Percentiles rank a stretch among this genome's conserved stretches.
Conservation (phyloP, 2,329 filamentous ascomycete genomes). For the Aspergillus chevalieri region DNA sequence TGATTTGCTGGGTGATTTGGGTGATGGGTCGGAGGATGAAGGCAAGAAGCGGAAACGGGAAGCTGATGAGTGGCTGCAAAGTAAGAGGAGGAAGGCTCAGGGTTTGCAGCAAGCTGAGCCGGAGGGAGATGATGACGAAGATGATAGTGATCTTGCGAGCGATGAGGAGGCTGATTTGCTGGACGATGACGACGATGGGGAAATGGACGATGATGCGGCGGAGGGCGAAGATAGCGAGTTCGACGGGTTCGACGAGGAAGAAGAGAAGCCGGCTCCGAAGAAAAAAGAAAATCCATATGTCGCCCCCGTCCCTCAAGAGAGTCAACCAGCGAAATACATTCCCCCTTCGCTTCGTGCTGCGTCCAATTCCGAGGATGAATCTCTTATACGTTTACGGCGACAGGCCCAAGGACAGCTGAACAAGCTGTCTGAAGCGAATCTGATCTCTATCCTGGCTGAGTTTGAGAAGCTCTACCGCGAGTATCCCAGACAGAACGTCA, state of each 20-base stretch:
- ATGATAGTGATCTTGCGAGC: slow-evolving; percentile 23
- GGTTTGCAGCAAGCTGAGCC: slow-evolving; percentile 18
- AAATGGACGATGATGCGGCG: slow-evolving; percentile 27
- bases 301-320: slow-evolving; percentile 54
- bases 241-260: slow-evolving; percentile 34
- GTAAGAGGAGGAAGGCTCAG: slow-evolving; percentile 51
- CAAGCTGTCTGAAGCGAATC: slow-evolving; percentile 82
- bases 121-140: slow-evolving; percentile 23
- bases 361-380: slow-evolving; percentile 59
- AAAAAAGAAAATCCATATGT: slow-evolving; percentile 81
- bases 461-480: slow-evolving; percentile 77
- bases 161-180: slow-evolving; percentile 27
- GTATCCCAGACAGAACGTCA: slow-evolving; percentile 82
- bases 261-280: slow-evolving; percentile 36
- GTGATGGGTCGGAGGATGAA: slow-evolving; percentile 47
- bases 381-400: slow-evolving; percentile 62
- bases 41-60: slow-evolving; percentile 56
- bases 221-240: slow-evolving; percentile 30
- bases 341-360: slow-evolving; percentile 73
- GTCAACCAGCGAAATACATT: slow-evolving; percentile 65
- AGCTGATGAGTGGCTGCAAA: slow-evolving; percentile 54
- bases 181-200: slow-evolving; percentile 24
- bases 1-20: slow-evolving; percentile 66
- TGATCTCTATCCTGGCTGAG: slow-evolving; percentile 75
- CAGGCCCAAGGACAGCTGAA: slow-evolving; percentile 88